Evolutionary conservation across 2,329 filamentous ascomycete species (phyloP).

Genomic region (Colletotrichum noveboracense): DNA sequence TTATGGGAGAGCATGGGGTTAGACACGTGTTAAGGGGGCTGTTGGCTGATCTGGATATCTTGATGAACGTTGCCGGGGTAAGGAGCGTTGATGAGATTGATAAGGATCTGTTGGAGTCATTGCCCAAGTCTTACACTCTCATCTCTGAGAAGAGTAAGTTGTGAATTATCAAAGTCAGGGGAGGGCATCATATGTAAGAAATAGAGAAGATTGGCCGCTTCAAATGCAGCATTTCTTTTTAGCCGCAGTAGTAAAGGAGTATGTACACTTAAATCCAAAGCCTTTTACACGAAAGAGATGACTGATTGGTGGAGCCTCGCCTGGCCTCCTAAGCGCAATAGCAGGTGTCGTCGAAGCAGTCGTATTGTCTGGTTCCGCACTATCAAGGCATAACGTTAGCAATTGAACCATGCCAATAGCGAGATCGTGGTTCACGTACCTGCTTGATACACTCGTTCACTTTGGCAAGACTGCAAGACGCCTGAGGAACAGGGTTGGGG

Average conservation of each 20-base stretch:
- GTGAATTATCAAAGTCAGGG: background rate
- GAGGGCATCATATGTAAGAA: background rate
- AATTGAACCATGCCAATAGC: background rate
- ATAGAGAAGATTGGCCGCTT: background rate
- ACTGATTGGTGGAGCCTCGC: background rate
- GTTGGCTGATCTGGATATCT: slow-evolving; percentile 58
- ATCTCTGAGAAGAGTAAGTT: slow-evolving; percentile 11
- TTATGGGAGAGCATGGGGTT: slow-evolving; percentile 16
- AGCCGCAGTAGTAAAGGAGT: background rate
- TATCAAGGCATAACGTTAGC: background rate
- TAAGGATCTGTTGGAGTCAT: slow-evolving; percentile 4
- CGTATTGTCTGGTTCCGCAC: background rate
- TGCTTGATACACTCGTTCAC: background rate
- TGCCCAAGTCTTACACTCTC: slow-evolving; percentile 3
- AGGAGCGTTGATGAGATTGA: slow-evolving; percentile 41
- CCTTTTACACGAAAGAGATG: background rate
- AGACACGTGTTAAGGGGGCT: slow-evolving; percentile 28
- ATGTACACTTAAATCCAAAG: background rate
- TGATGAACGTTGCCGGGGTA: slow-evolving; percentile 61
- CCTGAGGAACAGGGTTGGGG: background rate
- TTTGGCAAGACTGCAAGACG: background rate
- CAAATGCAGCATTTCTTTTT: background rate
- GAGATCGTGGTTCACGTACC: background rate
- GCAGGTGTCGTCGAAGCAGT: background rate
- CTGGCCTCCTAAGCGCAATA: background rate